Evolutionary conservation across 371 early-diverging fungal species (phyloP).

Genomic region (Mucor irregularis): DNA sequence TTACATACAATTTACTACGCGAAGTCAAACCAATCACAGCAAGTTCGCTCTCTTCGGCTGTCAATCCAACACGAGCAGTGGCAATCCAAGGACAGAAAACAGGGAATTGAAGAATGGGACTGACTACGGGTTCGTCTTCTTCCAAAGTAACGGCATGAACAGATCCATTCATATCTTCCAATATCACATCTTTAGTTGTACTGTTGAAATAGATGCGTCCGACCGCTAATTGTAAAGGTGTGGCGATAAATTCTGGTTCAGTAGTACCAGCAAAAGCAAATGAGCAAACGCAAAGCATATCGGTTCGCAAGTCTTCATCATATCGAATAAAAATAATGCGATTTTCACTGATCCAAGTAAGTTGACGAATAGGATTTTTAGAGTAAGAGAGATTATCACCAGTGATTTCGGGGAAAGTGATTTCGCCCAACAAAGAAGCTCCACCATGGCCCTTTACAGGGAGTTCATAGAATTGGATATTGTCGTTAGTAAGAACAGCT

Average conservation of each 20-base stretch:
- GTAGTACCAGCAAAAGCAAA: constrained; percentile 8
- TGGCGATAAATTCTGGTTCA: constrained; percentile 5
- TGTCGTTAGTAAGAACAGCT: constrained; percentile 62
- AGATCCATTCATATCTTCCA: constrained; percentile 47
- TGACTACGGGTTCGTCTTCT: constrained; percentile 1
- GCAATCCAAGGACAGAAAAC: constrained; percentile 72
- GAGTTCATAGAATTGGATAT: constrained; percentile 50
- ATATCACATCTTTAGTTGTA: constrained; percentile 38
- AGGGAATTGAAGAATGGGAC: constrained; percentile 39
- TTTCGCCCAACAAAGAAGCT: constrained; percentile 12
- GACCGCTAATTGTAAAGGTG: constrained; percentile 16
- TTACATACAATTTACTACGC: constrained; percentile 81
- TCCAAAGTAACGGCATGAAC: constrained; percentile 37
- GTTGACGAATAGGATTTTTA: constrained; percentile 30
- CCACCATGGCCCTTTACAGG: constrained; percentile 37
- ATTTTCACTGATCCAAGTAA: constrained; percentile 35
- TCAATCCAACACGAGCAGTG: constrained; percentile 50
- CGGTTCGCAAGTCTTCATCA: constrained; percentile 23
- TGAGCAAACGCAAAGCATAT: constrained; percentile 28
- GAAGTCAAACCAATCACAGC: constrained; percentile 75
- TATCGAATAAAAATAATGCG: constrained; percentile 33
- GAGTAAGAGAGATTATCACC: constrained; percentile 2
- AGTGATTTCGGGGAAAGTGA: constrained; percentile 7
- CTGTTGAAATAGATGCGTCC: constrained; percentile 35
- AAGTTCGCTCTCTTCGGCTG: constrained; percentile 26